phyloP scores from a whole-genome alignment of 176 grass and related monocot species.

The Triticum monococcum region DNA sequence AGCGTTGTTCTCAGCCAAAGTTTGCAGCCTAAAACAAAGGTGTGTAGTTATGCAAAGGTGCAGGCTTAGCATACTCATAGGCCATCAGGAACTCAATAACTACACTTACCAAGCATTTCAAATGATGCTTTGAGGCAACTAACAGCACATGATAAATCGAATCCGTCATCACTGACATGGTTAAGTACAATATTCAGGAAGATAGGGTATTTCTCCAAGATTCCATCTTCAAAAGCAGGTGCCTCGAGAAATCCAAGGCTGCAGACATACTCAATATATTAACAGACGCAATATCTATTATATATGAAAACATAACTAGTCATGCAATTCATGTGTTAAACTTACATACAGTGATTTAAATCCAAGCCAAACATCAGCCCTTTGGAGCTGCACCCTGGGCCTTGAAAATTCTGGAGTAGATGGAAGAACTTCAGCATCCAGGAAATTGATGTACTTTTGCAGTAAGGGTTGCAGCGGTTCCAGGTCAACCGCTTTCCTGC shows the following conservation, averaged over 20 bases:
- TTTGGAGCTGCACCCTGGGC: slow-evolving; percentile 82
- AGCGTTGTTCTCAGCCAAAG: slow-evolving; percentile 96
- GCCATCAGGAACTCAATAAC: slow-evolving; percentile 25
- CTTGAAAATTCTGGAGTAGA: slow-evolving; percentile 58
- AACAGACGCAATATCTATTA: slow-evolving; percentile 5
- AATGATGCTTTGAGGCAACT: slow-evolving; percentile 94
- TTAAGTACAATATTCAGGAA: slow-evolving; percentile 94
- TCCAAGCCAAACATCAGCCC: slow-evolving; percentile 90
- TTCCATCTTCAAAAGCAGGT: slow-evolving; percentile 88
- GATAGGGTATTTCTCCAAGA: slow-evolving; percentile 89
- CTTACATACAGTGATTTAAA: slow-evolving; percentile 99
- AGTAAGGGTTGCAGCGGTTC: slow-evolving; percentile 86
- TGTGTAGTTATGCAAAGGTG: slow-evolving; percentile 13
- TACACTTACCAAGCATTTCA: slow-evolving; percentile 87
- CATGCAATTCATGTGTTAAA: slow-evolving; percentile 42
- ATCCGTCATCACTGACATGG: slow-evolving; percentile 89
- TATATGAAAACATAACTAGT: slow-evolving; percentile 7
- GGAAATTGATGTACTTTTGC: slow-evolving; percentile 75
- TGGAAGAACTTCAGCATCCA: slow-evolving; percentile 75
- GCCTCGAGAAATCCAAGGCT: slow-evolving; percentile 98
- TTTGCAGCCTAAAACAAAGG: slow-evolving; percentile 72
- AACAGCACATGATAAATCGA: slow-evolving; percentile 92
- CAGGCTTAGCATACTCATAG: slow-evolving; percentile 17
- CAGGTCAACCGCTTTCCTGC: slow-evolving; percentile 76
- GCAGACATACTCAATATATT: slow-evolving; percentile 36